Conservation (phyloP, 106 monocot genomes). For the Vanilla planifolia region DNA sequence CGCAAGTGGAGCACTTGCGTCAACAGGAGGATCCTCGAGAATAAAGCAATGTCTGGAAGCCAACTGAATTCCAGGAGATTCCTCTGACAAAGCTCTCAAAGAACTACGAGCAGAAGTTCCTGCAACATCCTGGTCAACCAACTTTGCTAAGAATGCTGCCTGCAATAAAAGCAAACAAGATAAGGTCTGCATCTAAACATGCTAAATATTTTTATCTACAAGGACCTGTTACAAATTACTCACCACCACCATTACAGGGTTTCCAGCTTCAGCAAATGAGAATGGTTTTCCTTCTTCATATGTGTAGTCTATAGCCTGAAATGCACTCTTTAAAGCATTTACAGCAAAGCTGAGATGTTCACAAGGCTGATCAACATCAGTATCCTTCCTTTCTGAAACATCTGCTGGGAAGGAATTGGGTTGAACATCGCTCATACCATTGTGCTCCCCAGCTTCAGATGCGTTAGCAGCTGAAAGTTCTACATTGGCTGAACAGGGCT, state of each 20-base stretch:
- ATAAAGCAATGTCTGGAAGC: slow-evolving; percentile 88
- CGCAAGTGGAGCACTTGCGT: slow-evolving; percentile 24
- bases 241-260: slow-evolving; percentile 90
- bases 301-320: slow-evolving; percentile 51
- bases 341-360: slow-evolving; percentile 36
- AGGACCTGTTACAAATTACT: slow-evolving; percentile 5
- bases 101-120: slow-evolving; percentile 54
- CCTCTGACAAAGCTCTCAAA: slow-evolving; percentile 72
- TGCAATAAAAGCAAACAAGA: slow-evolving; percentile 23
- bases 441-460: slow-evolving; percentile 23
- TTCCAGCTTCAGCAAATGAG: slow-evolving; percentile 90
- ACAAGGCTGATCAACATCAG: slow-evolving; percentile 16
- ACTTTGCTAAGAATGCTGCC: slow-evolving; percentile 68
- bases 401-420: slow-evolving; percentile 20
- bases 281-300: slow-evolving; percentile 35
- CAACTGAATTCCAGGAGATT: slow-evolving; percentile 72
- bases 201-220: background rate
- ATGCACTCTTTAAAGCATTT: slow-evolving; percentile 66
- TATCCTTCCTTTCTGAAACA: slow-evolving; percentile 20
- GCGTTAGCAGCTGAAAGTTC: slow-evolving; percentile 15
- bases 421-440: slow-evolving; percentile 15
- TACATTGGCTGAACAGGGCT: slow-evolving; percentile 11
- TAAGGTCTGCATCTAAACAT: background rate
- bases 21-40: slow-evolving; percentile 74
- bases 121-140: slow-evolving; percentile 53